These are phyloP conservation scores for Entonaema liquescens DNA, from an alignment of 495 filamentous ascomycete species.

Conservation along the genomic window DNA sequence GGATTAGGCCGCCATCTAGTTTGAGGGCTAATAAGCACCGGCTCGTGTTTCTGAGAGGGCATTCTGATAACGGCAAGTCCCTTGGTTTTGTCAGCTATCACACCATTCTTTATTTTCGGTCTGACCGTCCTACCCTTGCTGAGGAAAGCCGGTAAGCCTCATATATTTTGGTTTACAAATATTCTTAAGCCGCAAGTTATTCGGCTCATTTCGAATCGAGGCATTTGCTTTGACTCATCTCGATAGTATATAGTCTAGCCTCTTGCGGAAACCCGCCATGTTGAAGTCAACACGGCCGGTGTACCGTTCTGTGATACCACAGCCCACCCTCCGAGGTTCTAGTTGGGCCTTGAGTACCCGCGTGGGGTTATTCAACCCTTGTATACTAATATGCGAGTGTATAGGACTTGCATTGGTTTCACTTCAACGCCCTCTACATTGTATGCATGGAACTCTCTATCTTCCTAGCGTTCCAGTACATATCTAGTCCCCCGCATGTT, in stretches of 20 bases:
- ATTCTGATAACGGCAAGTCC: slow-evolving; percentile 34
- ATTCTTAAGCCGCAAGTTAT: slow-evolving; percentile 24
- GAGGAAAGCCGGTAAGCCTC: slow-evolving; percentile 30
- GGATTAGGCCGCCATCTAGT: slow-evolving; percentile 28
- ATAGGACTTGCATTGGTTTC: slow-evolving; percentile 38
- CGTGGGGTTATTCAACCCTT: slow-evolving; percentile 30
- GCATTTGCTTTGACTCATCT: slow-evolving; percentile 15
- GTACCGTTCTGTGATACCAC: slow-evolving; percentile 33
- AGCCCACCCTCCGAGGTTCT: slow-evolving; percentile 25
- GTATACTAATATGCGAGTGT: slow-evolving; percentile 28
- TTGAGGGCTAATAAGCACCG: slow-evolving; percentile 36
- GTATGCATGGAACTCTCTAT: slow-evolving; percentile 24
- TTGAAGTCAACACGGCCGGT: slow-evolving; percentile 25
- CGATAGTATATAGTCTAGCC: slow-evolving; percentile 11
- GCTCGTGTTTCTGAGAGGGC: slow-evolving; percentile 39
- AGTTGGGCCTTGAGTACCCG: slow-evolving; percentile 39
- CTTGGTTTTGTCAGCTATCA: slow-evolving; percentile 29
- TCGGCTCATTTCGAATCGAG: slow-evolving; percentile 12
- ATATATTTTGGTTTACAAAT: slow-evolving; percentile 2
- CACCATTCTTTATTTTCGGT: slow-evolving; percentile 19
- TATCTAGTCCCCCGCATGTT: slow-evolving; percentile 32
- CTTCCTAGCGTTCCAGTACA: slow-evolving; percentile 22
- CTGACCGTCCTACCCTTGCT: slow-evolving; percentile 32
- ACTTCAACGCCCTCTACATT: slow-evolving; percentile 22
- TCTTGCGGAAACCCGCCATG: slow-evolving; percentile 31